Evolutionary conservation across 2,329 filamentous ascomycete species (phyloP), one percentile per base, ranked within the genome.

Genomic region (Aschersonia sp.): DNA sequence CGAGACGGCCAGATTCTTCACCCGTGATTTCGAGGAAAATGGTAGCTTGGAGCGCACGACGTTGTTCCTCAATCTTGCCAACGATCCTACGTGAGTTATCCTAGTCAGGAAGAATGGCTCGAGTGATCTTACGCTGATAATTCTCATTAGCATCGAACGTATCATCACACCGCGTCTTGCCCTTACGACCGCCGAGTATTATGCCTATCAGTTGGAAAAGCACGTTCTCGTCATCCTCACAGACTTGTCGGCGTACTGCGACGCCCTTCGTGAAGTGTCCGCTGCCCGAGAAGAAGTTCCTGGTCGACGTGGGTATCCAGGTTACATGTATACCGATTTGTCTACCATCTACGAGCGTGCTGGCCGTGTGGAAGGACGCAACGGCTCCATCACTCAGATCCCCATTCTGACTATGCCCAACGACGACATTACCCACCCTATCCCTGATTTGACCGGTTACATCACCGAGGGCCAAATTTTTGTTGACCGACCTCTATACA

Each of bases 281-380:
- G 91, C 92, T 48, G 92, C 92, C 47, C 82, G 92, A 73, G 92
- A 98, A 77, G 92, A 98, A 82, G 92, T 98, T 43, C 92, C 92
- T 41, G 92, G 92, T 77, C 91, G 92, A 68, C 91, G 92, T 82
- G 92, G 92, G 78, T 98, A 92, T 74, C 92, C 92, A 47, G 92
- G 92, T 86, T 98, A 98, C 78, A 98, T 98, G 92, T 98, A 98
- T 77, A 98, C 92, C 58, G 94, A 98, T 80, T 85, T 98, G 82
- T 96, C 92, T 51, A 98, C 92, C 63, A 96, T 98, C 61, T 98
- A 98, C 76, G 92, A 98, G 72, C 89, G 92, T 73, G 92, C 92
- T 58, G 92, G 92, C 62, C 92, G 92, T 85, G 92, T 98, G 46
- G 76, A 88, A 61, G 94, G 94, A 58, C 86, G 94, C 59, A 96